Base-by-base conservation (phyloP, 352 stramenopile species). In the Hyaloperonospora arabidopsidis region DNA sequence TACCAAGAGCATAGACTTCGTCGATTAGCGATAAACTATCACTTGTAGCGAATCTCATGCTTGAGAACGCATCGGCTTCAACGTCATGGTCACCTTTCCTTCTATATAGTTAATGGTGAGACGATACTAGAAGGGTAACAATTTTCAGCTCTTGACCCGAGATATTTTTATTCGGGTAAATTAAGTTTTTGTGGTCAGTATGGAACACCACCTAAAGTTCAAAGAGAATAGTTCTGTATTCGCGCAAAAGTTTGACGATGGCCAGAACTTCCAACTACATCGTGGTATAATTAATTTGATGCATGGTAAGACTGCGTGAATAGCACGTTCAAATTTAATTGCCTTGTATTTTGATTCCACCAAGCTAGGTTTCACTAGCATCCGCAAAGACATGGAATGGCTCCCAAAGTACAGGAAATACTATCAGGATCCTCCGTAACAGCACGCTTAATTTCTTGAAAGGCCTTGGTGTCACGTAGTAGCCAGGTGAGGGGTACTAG, bases 181-280 rank as follows among this genome's bases (percentile, higher is more conserved):
- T 34, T 5, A 49, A 18, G 21, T 49, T 56, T 6, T 56, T 49
- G 39, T 49, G 39, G n/a, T 40, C 49, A 7, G 39, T 56, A 28
- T 49, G 14, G 3, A 56, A 14, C 5, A 46, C 17, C 3, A 49
- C 25, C 3, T 22, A n/a, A 19, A 56, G 49, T 1, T 38, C 49
- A 4, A 56, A 25, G 1, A 49, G 49, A 22, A 49, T 56, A 14
- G 49, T 56, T 18, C 32, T 35, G 10, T 58, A 58, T 13, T 51
- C 23, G 2, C 6, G 1, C 0, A 58, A 15, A 1, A 58, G 14
- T n/a, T 48, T 35, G 4, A 58, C 32, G 1, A 58, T 25, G 2
- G 50, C 49, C 0, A 52, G 23, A 0, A 52, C 6, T 18, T 52
- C 52, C 3, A 41, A 23, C 10, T 58, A 14, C 43, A 51, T 52